Evolutionary conservation across 2,329 filamentous ascomycete genomes (phyloP), one percentile per base, ranked within the genome.

Genomic region (Dothidotthia symphoricarpi): DNA sequence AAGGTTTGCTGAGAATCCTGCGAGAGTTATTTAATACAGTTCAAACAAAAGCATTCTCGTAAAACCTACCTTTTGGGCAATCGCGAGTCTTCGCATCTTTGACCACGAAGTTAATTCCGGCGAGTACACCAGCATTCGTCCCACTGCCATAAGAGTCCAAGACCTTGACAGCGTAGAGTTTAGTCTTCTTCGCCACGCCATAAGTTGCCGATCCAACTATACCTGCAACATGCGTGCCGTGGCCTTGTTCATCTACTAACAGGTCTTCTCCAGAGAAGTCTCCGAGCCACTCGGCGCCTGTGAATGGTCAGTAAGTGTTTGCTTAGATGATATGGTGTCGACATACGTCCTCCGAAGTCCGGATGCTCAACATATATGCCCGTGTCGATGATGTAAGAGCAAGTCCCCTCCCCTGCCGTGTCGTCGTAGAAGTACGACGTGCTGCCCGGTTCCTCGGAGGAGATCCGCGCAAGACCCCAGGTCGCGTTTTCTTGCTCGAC

Each of bases 311-410:
- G 31, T 26, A 4, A 24, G 3, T 11, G 17, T 10, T 4, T 5
- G 2, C 3, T 11, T 12, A 16, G 7, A n/a, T n/a, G n/a, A 16
- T 17, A 28, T 6, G 3, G 16, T 13, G 17, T 3, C n/a, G 17
- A 57, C 60, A 2, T 56, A 59, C 65, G 61, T 31, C 57, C 57
- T 50, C 59, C 56, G 14, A 67, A 65, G 11, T 68, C 61, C 3
- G 57, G 47, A 62, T 86, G 82, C 3, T 69, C 71, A 13, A 66
- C 60, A 26, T 68, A 64, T 58, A 85, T 77, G 44, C 82, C 82
- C 5, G 81, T 83, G 61, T 85, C 82, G 17, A 85, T 73, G 14
- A 85, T 68, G 57, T 79, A 86, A 16, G 73, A 76, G 14, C 76
- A 82, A 51, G 60, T 61, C 12, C 61, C 60, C 17, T 53, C 43